phyloP scores from a whole-genome alignment of 805 yeast genomes.

The Wickerhamiella kurtzmanii region DNA sequence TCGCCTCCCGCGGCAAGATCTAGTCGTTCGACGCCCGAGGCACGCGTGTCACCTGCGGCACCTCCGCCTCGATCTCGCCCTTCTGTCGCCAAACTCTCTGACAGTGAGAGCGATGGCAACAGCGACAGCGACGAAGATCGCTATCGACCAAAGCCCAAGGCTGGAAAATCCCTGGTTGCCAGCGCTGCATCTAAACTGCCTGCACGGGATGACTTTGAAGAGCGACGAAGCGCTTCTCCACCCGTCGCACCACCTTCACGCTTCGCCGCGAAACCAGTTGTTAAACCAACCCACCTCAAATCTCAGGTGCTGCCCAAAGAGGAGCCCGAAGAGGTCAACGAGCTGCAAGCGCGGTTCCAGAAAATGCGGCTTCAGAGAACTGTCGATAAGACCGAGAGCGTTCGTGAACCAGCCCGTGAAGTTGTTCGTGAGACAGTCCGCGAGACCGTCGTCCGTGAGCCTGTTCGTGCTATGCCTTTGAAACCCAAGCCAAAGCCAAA shows the following conservation, averaged over 20 bases:
- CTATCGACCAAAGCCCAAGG: not conserved
- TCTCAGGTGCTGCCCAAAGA: not conserved
- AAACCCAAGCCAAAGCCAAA: constrained; percentile 3
- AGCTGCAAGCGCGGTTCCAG: not conserved
- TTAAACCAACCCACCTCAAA: not conserved
- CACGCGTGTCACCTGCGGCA: not conserved
- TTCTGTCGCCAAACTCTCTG: not conserved
- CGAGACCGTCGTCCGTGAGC: not conserved
- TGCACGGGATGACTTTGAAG: not conserved
- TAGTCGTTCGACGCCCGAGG: not conserved
- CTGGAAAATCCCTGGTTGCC: not conserved
- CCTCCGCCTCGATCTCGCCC: not conserved
- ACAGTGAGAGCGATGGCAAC: not conserved
- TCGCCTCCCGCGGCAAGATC: not conserved
- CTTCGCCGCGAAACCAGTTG: not conserved
- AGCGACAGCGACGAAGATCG: not conserved
- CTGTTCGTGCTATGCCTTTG: not conserved
- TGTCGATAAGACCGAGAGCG: not conserved
- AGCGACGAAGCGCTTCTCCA: not conserved
- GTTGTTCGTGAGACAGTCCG: too few relatives aligned
- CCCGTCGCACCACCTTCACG: not conserved
- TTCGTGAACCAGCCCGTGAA: too few relatives aligned
- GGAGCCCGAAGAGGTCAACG: not conserved
- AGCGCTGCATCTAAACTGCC: constrained; percentile 1
- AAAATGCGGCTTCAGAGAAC: not conserved